phyloP scores from a whole-genome alignment of 257 asterid species.

The Verbascum thapsus region DNA sequence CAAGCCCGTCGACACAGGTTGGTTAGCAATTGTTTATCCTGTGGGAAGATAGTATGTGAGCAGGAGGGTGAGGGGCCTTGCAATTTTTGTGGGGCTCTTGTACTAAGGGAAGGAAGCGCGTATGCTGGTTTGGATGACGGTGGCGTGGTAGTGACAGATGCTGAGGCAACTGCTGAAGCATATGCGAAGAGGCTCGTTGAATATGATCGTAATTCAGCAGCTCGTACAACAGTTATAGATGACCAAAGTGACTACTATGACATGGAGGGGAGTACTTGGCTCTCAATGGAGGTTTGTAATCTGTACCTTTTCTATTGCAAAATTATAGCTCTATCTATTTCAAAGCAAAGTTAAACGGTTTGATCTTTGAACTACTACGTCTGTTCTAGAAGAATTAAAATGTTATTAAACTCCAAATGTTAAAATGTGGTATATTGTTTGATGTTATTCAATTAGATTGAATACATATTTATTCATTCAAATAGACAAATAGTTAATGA shows the following conservation, averaged over 20 bases:
- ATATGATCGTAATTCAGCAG: slow-evolving; percentile 94
- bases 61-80: slow-evolving; percentile 99
- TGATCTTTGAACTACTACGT: no score
- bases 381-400: no score
- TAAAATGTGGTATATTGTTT: no score
- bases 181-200: slow-evolving; percentile 95
- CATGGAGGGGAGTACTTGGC: slow-evolving; percentile 82
- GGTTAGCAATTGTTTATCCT: slow-evolving; percentile 87
- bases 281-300: slow-evolving; percentile 70
- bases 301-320: background rate
- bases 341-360: no score
- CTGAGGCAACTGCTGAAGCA: slow-evolving; percentile 90
- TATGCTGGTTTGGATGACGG: slow-evolving; percentile 87
- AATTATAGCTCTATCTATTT: no score
- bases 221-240: slow-evolving; percentile 93
- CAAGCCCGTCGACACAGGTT: slow-evolving; percentile 88
- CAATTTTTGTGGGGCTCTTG: slow-evolving; percentile 88
- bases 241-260: slow-evolving; percentile 98
- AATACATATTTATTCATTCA: no score
- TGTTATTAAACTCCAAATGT: no score
- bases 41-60: slow-evolving; percentile 96
- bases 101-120: slow-evolving; percentile 78
- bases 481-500: no score
- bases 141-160: slow-evolving; percentile 45
- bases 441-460: no score